A percentile compares a stretch with the other conserved stretches of the same genome.
Conservation (phyloP, 2,329 filamentous ascomycete genomes). For the Mycocentrospora acerina region DNA sequence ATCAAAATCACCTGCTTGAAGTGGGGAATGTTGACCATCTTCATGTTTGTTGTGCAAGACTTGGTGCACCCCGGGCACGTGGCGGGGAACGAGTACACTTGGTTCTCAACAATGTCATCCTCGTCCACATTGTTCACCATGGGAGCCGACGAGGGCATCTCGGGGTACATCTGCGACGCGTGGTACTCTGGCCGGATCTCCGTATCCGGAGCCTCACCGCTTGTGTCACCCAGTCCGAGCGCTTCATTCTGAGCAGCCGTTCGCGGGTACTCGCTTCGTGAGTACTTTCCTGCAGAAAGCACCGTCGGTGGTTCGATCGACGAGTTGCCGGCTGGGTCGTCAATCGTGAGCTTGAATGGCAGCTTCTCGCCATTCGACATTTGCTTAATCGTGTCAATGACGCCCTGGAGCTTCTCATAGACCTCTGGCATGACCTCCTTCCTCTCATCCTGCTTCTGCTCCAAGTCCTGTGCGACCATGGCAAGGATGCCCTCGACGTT, state of each 20-base stretch:
- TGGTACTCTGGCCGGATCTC: constrained; percentile 58
- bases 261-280: constrained; percentile 79
- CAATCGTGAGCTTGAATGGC: constrained; percentile 84
- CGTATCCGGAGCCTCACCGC: constrained; percentile 55
- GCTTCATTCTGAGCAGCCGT: constrained; percentile 83
- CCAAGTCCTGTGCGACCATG: constrained; percentile 77
- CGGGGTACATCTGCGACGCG: constrained; percentile 47
- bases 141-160: constrained; percentile 37
- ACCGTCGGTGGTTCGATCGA: constrained; percentile 85
- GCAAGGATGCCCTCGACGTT: constrained; percentile 88
- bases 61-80: constrained; percentile 89
- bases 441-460: constrained; percentile 77
- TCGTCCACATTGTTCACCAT: constrained; percentile 46
- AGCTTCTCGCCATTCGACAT: constrained; percentile 79
- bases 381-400: constrained; percentile 71
- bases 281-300: constrained; percentile 83
- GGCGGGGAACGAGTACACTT: constrained; percentile 90
- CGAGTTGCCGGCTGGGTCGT: constrained; percentile 93
- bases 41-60: constrained; percentile 90
- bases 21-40: constrained; percentile 96
- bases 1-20: constrained; percentile 98
- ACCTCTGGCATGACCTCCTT: constrained; percentile 78
- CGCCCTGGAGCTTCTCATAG: constrained; percentile 72
- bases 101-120: constrained; percentile 85
- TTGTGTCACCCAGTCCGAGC: constrained; percentile 68